These are phyloP conservation scores for Cyphellophora europaea DNA, from an alignment of 2,329 filamentous ascomycete genomes.

Conservation along the genomic window DNA sequence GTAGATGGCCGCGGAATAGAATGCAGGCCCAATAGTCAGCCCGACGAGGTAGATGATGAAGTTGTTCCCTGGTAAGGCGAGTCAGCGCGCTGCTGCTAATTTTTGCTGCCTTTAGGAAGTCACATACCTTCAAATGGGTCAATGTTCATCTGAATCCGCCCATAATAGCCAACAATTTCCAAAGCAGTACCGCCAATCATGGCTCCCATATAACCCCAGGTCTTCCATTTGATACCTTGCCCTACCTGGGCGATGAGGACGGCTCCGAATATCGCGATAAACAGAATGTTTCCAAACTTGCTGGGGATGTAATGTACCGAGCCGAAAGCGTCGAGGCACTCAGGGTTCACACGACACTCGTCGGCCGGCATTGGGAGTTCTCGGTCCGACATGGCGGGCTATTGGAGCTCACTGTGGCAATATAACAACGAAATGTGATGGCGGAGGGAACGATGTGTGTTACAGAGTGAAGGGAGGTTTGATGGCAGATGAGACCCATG, in stretches of 20 bases:
- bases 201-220: constrained; percentile 42
- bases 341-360: constrained; percentile 1
- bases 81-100: constrained; percentile 27
- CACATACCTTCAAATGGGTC: constrained; percentile 33
- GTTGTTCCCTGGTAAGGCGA: no score
- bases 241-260: constrained; percentile 32
- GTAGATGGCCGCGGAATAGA: constrained; percentile 56
- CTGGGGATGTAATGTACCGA: constrained; percentile 46
- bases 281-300: constrained; percentile 44
- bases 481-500: no score
- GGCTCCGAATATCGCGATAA: constrained; percentile 41
- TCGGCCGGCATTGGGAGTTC: not conserved
- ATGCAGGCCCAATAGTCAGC: constrained; percentile 56
- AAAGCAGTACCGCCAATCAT: constrained; percentile 45
- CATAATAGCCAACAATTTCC: constrained; percentile 52
- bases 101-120: not conserved
- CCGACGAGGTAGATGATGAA: constrained; percentile 49
- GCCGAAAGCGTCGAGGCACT: constrained; percentile 8
- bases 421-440: no score
- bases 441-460: no score
- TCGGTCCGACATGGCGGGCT: not conserved
- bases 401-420: no score
- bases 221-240: constrained; percentile 36
- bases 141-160: constrained; percentile 45
- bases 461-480: no score